A percentile compares a stretch with the other conserved stretches of the same genome.
Evolutionary conservation across 495 filamentous ascomycete genomes (phyloP).

Genomic region (Astrocystis sublimbata): DNA sequence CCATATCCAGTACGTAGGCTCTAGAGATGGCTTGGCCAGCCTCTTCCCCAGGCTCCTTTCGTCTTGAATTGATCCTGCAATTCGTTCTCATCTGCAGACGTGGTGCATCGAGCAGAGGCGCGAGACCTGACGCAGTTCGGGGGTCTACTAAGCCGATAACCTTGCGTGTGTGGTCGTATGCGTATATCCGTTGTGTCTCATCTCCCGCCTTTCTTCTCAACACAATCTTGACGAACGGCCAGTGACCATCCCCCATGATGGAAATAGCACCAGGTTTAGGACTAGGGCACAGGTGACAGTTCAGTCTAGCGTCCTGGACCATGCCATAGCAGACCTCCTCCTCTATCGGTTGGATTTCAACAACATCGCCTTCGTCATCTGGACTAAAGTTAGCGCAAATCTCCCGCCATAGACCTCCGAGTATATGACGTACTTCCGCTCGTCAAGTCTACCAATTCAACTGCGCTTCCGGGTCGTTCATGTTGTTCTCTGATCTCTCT

Average conservation of each 20-base stretch:
- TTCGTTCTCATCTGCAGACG: constrained; percentile 63
- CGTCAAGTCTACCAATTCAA: constrained; percentile 67
- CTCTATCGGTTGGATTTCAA: constrained; percentile 45
- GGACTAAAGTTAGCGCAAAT: constrained; percentile 14
- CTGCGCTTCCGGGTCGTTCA: constrained; percentile 32
- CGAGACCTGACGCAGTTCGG: constrained; percentile 65
- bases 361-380: constrained; percentile 57
- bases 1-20: constrained; percentile 63
- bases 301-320: constrained; percentile 67
- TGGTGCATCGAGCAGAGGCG: constrained; percentile 65
- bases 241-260: constrained; percentile 51
- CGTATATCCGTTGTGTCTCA: constrained; percentile 59
- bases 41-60: constrained; percentile 55
- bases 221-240: constrained; percentile 73
- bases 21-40: constrained; percentile 50
- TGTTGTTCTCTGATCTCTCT: constrained; percentile 55
- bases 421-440: constrained; percentile 41
- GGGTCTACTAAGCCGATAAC: constrained; percentile 76
- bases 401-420: neutral
- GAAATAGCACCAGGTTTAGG: constrained; percentile 61
- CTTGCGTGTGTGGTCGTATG: constrained; percentile 66
- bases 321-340: constrained; percentile 86
- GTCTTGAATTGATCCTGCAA: constrained; percentile 64
- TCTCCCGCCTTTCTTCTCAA: constrained; percentile 59
- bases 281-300: constrained; percentile 64